Evolutionary conservation across 2,329 filamentous ascomycete genomes (phyloP).

Genomic region (Ophiostoma ips): DNA sequence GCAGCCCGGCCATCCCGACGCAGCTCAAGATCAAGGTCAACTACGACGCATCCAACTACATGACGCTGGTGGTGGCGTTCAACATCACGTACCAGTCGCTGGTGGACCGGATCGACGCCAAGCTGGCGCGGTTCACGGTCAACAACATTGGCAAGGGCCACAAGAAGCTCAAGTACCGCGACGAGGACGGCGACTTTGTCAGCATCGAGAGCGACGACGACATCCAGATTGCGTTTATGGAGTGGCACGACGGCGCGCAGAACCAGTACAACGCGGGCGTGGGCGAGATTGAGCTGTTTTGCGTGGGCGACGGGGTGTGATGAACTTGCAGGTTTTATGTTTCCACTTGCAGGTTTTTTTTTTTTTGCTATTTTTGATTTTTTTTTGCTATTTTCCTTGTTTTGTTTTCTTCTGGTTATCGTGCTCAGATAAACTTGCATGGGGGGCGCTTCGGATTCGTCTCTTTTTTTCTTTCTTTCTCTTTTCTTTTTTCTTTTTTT

Average conservation of each 20-base stretch:
- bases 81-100: constrained; percentile 91
- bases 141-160: constrained; percentile 71
- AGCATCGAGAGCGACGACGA: constrained; percentile 93
- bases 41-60: constrained; percentile 71
- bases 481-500: background rate
- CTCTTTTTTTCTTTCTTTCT: background rate
- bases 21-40: constrained; percentile 95
- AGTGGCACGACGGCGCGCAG: constrained; percentile 64
- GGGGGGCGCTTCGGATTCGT: constrained; percentile 7
- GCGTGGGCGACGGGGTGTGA: constrained; percentile 35
- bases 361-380: background rate
- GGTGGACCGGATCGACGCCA: constrained; percentile 90
- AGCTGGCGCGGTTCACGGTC: constrained; percentile 73
- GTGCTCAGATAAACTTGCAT: constrained; percentile 6
- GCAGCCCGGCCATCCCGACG: constrained; percentile 30
- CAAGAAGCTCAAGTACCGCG: constrained; percentile 77
- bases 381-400: background rate
- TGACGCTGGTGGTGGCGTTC: constrained; percentile 89
- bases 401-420: background rate
- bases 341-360: background rate
- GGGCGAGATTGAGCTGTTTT: constrained; percentile 83
- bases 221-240: constrained; percentile 87
- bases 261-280: constrained; percentile 52
- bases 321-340: too few relatives aligned
- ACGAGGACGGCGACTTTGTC: constrained; percentile 86